phyloP scores from a whole-genome alignment of 495 filamentous ascomycete species.

The Saxispiralis lemnorum region DNA sequence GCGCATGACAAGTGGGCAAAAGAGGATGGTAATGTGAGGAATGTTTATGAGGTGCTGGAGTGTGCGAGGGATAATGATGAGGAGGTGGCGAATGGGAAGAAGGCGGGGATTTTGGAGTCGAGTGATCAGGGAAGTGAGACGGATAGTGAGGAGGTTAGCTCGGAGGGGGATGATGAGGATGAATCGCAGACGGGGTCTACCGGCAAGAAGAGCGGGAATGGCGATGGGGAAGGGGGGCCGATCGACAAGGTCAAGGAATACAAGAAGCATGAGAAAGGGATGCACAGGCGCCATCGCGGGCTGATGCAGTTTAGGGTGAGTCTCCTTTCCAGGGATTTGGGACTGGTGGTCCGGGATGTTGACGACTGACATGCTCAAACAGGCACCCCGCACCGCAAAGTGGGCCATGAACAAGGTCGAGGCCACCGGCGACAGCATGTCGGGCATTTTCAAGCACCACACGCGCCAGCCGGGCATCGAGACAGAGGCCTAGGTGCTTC shows the following conservation, averaged over 20 bases:
- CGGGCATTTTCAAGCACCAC: constrained; percentile 23
- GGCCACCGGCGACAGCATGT: constrained; percentile 20
- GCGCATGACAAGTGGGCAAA: constrained; percentile 36
- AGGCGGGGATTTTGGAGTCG: constrained; percentile 16
- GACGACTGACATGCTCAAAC: neutral
- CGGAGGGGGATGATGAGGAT: constrained; percentile 6
- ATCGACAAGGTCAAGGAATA: constrained; percentile 27
- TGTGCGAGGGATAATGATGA: constrained; percentile 38
- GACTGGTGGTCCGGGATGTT: no score
- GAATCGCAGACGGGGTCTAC: neutral
- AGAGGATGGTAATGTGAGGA: constrained; percentile 32
- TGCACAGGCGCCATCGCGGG: constrained; percentile 28
- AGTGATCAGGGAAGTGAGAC: neutral
- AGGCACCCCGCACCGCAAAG: constrained; percentile 25
- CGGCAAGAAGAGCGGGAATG: constrained; percentile 11
- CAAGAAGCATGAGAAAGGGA: constrained; percentile 24
- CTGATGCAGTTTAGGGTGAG: constrained; percentile 32
- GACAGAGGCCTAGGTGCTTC: constrained; percentile 25
- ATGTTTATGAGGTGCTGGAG: constrained; percentile 46
- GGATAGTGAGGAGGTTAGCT: constrained; percentile 4
- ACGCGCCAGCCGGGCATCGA: constrained; percentile 26
- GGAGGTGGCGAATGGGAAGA: constrained; percentile 18
- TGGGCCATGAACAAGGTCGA: constrained; percentile 26
- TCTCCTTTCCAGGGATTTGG: no score
- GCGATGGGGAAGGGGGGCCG: constrained; percentile 27